Conservation (phyloP, 306 rosid species). For the Datisca glomerata region DNA sequence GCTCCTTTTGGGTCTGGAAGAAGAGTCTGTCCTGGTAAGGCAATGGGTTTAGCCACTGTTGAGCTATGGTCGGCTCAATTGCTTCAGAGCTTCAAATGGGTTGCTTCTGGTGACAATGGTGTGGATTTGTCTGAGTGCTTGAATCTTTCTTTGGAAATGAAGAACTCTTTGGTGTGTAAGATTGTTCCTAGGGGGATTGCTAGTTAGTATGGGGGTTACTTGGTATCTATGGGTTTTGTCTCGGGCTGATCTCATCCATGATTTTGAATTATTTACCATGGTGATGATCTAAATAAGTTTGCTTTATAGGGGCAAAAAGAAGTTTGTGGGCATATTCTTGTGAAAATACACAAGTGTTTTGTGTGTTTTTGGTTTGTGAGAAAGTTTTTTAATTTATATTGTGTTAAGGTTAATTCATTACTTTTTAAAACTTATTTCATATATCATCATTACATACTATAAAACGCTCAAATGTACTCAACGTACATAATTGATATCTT, state of each 20-base stretch:
- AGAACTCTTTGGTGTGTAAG: constrained; percentile 45
- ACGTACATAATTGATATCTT: too few relatives aligned
- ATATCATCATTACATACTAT: too few relatives aligned
- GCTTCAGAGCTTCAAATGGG: constrained; percentile 49
- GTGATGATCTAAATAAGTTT: background rate
- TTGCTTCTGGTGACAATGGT: constrained; percentile 1
- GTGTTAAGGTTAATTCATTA: background rate
- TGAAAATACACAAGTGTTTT: background rate
- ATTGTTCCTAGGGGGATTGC: constrained; percentile 32
- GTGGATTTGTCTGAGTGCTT: constrained; percentile 47
- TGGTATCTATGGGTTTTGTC: too few relatives aligned
- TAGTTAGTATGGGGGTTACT: background rate
- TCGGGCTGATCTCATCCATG: background rate
- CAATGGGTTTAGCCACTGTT: constrained; percentile 65
- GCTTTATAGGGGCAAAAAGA: background rate
- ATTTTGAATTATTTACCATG: background rate
- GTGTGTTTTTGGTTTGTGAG: background rate
- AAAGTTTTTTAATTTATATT: background rate
- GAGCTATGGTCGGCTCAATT: constrained; percentile 66
- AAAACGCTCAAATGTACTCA: too few relatives aligned
- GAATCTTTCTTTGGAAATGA: constrained; percentile 81
- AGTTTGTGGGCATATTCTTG: background rate
- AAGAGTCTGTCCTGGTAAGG: constrained; percentile 73
- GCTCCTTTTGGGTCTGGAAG: constrained; percentile 80
- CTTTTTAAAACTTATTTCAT: too few relatives aligned